Base-by-base conservation (phyloP, 192 early-diverging fungal species). In the Backusella macrospora region DNA sequence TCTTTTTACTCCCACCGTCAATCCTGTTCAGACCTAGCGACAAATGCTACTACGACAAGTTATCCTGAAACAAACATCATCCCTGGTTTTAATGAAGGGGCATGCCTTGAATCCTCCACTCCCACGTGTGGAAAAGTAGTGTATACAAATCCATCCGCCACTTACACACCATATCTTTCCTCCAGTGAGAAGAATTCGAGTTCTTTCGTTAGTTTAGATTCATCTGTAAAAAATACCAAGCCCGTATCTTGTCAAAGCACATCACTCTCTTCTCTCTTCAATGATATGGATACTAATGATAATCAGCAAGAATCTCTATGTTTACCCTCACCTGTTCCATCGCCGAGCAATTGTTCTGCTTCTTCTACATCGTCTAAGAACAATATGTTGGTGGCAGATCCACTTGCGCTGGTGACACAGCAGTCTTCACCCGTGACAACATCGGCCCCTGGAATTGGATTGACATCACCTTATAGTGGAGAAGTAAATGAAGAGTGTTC, bases 371-470 rank as follows among this genome's bases (percentile, higher is more conserved):
- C 6, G n/a, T 40, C 37, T 39, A 42, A 29, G 52, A 59, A 23
- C 21, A 59, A 59, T 59, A 59, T 59, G 67, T 68, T 44, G 45
- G 44, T 47, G 43, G 67, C 67, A 68, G 67, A 68, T 68, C 45
- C 67, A 68, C 40, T 66, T 66, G 45, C 42, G 21, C 26, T 47
- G 45, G 67, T 68, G 26, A 34, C 43, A 68, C 67, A 68, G 23
- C 67, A 68, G 39, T 43, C 67, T 47, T 68, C 67, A 68, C 67
- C 67, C 23, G 67, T 68, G 67, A 68, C 67, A 68, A 44, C 23
- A 47, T 39, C 67, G 47, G 26, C 45, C 67, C 26, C 67, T 68
- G 45, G 67, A 68, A 68, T 46, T 26, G 44, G 45, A 34, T 45
- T 68, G 44, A 47, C 67, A 68, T 68, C 67, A 47, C 45, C 67